Percentiles rank a stretch among this genome's conserved stretches.
These are phyloP conservation scores for Cordyceps fumosorosea DNA, from an alignment of 2,329 filamentous ascomycete species.

Conservation along the genomic window DNA sequence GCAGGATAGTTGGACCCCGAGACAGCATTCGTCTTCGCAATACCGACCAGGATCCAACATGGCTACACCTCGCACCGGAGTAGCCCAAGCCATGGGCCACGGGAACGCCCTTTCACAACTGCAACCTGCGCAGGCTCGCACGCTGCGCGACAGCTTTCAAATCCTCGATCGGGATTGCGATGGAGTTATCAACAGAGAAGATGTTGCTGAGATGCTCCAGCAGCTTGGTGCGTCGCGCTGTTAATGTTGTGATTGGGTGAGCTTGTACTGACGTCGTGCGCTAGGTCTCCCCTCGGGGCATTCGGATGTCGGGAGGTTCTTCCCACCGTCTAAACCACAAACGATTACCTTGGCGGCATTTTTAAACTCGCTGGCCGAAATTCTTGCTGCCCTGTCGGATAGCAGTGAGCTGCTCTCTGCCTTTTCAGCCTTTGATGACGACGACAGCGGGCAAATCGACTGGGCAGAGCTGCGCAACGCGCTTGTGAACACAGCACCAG, in stretches of 20 bases:
- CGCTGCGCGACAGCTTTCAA: constrained; percentile 87
- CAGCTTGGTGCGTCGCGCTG: constrained; percentile 59
- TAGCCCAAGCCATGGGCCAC: constrained; percentile 32
- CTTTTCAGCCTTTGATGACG: constrained; percentile 91
- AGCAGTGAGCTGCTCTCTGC: constrained; percentile 78
- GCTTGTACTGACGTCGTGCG: neutral
- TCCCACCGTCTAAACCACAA: constrained; percentile 63
- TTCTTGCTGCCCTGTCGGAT: constrained; percentile 68
- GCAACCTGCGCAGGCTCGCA: constrained; percentile 74
- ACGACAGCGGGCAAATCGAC: constrained; percentile 90
- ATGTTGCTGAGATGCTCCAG: constrained; percentile 79
- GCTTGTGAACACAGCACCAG: constrained; percentile 72
- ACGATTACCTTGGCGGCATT: constrained; percentile 81
- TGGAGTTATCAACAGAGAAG: constrained; percentile 72
- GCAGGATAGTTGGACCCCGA: constrained; percentile 33
- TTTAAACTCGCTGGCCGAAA: constrained; percentile 70
- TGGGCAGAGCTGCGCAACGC: constrained; percentile 75
- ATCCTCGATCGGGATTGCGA: constrained; percentile 87
- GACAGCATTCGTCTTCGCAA: constrained; percentile 12
- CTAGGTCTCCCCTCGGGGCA: constrained; percentile 66
- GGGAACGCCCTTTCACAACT: constrained; percentile 62
- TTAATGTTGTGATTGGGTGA: neutral
- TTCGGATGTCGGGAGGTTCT: constrained; percentile 71
- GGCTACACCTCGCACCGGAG: constrained; percentile 32
- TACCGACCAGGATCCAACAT: constrained; percentile 16